Base-by-base conservation (phyloP, 2,329 filamentous ascomycete genomes). In the Penicillium fuscoglaucum region DNA sequence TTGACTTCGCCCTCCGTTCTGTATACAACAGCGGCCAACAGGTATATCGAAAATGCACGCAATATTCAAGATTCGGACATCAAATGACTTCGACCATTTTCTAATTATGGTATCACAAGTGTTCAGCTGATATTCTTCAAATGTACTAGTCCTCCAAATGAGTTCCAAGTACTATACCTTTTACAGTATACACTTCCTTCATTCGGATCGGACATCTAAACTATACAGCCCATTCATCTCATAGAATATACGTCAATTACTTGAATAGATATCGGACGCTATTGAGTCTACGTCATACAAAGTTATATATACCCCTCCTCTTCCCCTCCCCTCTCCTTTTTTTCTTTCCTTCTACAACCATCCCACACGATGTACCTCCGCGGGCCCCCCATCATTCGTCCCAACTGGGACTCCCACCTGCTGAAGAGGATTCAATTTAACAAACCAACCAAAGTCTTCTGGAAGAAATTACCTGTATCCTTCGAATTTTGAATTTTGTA, bases 281-380 rank as follows among this genome's bases (percentile, higher is more conserved):
- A 24, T 33, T 1, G 5, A 47, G 41, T 7, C 6, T 33, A 28
- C 37, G 33, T 48, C 52, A 40, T 26, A 31, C 1, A 1, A 6
- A 49, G 26, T 21, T 28, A 15, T 48, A 55, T 33, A 41, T 33
- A 29, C 1, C 12, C 4, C 2, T 1, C 12, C 26, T 19, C 3
- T 12, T 15, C 9, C 15, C 1, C 26, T n/a, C 7, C 19, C 5
- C 3, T 19, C 28, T 33, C 9, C 44, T 19, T 41, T 26, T 49
- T 55, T 50, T 19, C 21, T 41, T 55, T 55, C 17, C 52, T 49
- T 31, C 43, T 49, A 31, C 44, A 31, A 24, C 35, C 44, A 55
- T 55, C 52, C 44, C 44, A 49, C 31, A 41, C 35, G n/a, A 50
- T 55, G 52, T 49, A n/a, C 35, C 7, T 10, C 35, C 17, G 21